Conservation (phyloP, 2,329 filamentous ascomycete genomes). For the Fusarium bulbicola region DNA sequence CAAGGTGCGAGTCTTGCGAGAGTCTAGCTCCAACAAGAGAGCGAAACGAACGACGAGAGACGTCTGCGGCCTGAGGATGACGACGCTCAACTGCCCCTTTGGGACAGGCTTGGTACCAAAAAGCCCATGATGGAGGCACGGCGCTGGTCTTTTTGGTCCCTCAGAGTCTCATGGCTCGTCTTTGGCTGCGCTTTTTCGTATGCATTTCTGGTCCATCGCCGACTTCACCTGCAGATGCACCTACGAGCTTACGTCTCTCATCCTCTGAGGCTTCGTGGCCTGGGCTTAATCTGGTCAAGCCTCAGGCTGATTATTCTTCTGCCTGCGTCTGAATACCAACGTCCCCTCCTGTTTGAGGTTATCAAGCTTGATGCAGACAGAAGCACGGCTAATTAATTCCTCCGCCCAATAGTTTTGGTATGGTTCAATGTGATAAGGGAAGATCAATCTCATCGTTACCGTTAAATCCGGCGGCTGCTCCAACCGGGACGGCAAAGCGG, state of each 20-base stretch:
- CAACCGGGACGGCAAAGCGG: constrained; percentile 23
- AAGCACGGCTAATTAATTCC: constrained; percentile 20
- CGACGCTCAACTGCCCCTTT: constrained; percentile 44
- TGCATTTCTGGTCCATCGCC: constrained; percentile 19
- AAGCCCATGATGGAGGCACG: constrained; percentile 33
- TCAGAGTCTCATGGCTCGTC: constrained; percentile 14
- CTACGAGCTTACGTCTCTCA: constrained; percentile 38
- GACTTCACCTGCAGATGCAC: constrained; percentile 29
- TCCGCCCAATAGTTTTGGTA: constrained; percentile 17
- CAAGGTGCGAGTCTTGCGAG: neutral
- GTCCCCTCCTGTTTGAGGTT: constrained; percentile 23
- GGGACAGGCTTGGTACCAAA: constrained; percentile 27
- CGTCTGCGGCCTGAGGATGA: constrained; percentile 45
- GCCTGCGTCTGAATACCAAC: constrained; percentile 19
- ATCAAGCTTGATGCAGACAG: constrained; percentile 24
- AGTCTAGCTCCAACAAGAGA: constrained; percentile 2
- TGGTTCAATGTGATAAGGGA: constrained; percentile 7
- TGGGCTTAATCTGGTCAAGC: constrained; percentile 40
- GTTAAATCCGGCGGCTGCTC: constrained; percentile 11
- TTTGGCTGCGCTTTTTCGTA: constrained; percentile 23
- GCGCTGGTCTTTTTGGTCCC: neutral
- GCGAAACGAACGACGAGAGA: constrained; percentile 21
- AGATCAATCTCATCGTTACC: constrained; percentile 4
- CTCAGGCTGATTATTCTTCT: constrained; percentile 35
- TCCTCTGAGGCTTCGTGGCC: constrained; percentile 38